Percentiles rank a stretch among this genome's conserved stretches.
phyloP scores from a whole-genome alignment of 1,284 basidiomycete genomes.

The Apiotrichum sp. region DNA sequence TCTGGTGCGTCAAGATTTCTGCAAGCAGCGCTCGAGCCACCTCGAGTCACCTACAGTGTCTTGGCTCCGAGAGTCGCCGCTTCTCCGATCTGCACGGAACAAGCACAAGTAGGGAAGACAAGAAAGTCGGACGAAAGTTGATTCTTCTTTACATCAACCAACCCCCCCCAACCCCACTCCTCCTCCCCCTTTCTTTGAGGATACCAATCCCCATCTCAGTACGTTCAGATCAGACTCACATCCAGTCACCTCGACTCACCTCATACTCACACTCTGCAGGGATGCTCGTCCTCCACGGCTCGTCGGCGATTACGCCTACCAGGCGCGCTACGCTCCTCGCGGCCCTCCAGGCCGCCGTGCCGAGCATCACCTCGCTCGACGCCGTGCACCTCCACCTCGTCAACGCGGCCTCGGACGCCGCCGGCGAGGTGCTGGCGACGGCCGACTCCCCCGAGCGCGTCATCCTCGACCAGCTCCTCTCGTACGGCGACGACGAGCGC shows the following conservation, averaged over 20 bases:
- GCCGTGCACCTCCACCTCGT: constrained; percentile 84
- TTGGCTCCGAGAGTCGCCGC: no score
- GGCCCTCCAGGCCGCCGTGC: constrained; percentile 55
- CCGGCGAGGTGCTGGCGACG: constrained; percentile 54
- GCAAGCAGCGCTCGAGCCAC: no score
- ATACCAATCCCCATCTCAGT: constrained; percentile 1
- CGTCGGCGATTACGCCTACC: constrained; percentile 62
- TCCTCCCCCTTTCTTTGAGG: background rate
- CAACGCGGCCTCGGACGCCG: constrained; percentile 53
- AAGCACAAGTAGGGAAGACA: no score
- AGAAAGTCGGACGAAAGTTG: no score
- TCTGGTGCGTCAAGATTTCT: no score
- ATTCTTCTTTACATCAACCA: background rate
- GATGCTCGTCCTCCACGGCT: constrained; percentile 57
- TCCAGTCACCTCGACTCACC: no score
- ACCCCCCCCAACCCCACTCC: background rate
- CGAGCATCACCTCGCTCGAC: constrained; percentile 64
- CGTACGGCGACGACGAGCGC: constrained; percentile 71
- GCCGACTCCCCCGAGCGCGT: constrained; percentile 51
- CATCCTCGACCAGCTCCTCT: constrained; percentile 68
- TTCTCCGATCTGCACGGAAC: no score
- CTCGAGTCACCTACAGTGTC: no score
- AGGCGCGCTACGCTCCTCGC: constrained; percentile 66
- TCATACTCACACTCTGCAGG: constrained; percentile 3
- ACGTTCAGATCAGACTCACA: background rate